Base-by-base conservation (phyloP, 2,329 filamentous ascomycete species). In the Penicillium sp. region DNA sequence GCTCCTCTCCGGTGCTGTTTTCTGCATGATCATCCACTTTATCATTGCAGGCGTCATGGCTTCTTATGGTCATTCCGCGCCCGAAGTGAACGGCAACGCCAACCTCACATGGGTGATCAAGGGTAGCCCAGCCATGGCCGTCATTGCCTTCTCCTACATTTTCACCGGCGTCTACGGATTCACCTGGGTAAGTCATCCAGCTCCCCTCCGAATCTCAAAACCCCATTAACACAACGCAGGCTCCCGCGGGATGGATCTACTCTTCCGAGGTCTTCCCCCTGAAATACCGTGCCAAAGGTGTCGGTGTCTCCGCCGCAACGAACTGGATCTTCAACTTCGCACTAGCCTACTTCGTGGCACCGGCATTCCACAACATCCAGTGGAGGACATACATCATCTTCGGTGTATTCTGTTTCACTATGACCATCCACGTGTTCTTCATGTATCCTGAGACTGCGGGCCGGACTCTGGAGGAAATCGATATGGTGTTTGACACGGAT, bases 331-430 rank as follows among this genome's bases (percentile, higher is more conserved):
- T 84, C 67, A 83, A 83, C 67, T 85, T 74, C 49, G 72, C 74
- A 0, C 65, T 78, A 30, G 76, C 74, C 2, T 79, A 80, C 64
- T 84, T 84, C 56, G 78, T 82, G 0, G 80, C 81, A 0, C 80
- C 81, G 0, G 78, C 81, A 0, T 84, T 84, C 58, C 78, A 79
- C 58, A 83, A 79, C 65, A 83, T 83, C 59, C 62, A 76, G 57
- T 83, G 80, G 74, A 71, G 81, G 63, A 85, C 84, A 54, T 92
- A 91, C 72, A 82, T 91, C 68, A 80, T 92, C 58, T 92, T 92
- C 64, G 89, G 81, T 1, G 79, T 85, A 4, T 90, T 91, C 74
- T 89, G 88, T 65, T 80, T 78, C 0, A 78, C 78, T 5, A 87
- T 88, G 62, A 84, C 84, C 36, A 67, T 90, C 46, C 87, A 90